phyloP scores from a whole-genome alignment of 2,329 filamentous ascomycete genomes.

The Massarina eburnea region DNA sequence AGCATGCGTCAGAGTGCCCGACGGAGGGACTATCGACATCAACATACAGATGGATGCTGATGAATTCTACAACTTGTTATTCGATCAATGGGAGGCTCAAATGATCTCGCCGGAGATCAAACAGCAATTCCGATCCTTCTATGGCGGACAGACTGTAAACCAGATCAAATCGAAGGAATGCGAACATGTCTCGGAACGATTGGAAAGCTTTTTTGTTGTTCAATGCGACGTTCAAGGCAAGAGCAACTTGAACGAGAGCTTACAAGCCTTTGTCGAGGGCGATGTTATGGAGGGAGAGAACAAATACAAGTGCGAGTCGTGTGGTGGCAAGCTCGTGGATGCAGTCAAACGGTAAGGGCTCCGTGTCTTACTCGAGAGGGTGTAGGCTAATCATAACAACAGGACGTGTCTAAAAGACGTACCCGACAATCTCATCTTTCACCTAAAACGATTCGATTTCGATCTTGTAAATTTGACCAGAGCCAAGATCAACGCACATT shows the following conservation, averaged over 20 bases:
- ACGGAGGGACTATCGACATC: slow-evolving; percentile 80
- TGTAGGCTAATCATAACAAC: slow-evolving; percentile 13
- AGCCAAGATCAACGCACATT: slow-evolving; percentile 94
- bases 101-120: slow-evolving; percentile 69
- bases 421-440: slow-evolving; percentile 92
- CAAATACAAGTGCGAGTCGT: slow-evolving; percentile 95
- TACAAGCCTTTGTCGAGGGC: slow-evolving; percentile 93
- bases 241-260: slow-evolving; percentile 76
- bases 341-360: slow-evolving; percentile 75
- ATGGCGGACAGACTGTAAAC: slow-evolving; percentile 87
- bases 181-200: slow-evolving; percentile 84
- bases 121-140: slow-evolving; percentile 76
- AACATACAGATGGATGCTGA: slow-evolving; percentile 96
- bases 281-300: slow-evolving; percentile 98
- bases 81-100: slow-evolving; percentile 87
- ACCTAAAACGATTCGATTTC: slow-evolving; percentile 86
- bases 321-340: slow-evolving; percentile 79
- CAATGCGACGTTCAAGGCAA: slow-evolving; percentile 97
- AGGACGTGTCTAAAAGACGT: slow-evolving; percentile 89
- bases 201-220: slow-evolving; percentile 91
- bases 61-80: slow-evolving; percentile 93
- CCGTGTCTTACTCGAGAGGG: not conserved
- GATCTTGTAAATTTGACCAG: slow-evolving; percentile 75
- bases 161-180: slow-evolving; percentile 97
- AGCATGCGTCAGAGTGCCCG: slow-evolving; percentile 76